Evolutionary conservation across 2,329 filamentous ascomycete genomes (phyloP).

Genomic region (Cyphellophora europaea): DNA sequence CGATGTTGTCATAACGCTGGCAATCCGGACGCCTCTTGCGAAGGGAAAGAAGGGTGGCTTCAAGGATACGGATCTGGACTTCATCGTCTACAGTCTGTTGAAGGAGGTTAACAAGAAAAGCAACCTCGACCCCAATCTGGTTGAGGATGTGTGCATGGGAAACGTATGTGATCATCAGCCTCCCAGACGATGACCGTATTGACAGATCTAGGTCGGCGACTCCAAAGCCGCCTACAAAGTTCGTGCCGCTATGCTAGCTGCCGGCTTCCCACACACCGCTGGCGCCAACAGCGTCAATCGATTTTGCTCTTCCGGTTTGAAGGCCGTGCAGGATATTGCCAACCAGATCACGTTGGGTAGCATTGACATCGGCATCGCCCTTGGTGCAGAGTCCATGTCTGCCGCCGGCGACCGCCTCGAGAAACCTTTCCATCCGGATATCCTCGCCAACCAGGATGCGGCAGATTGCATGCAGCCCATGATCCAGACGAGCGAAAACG

Average conservation of each 20-base stretch:
- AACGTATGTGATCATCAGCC: slow-evolving; percentile 64
- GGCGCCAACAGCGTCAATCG: slow-evolving; percentile 77
- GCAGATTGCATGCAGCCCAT: slow-evolving; percentile 86
- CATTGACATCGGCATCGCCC: slow-evolving; percentile 79
- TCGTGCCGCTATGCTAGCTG: slow-evolving; percentile 78
- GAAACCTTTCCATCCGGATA: slow-evolving; percentile 65
- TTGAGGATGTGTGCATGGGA: slow-evolving; percentile 86
- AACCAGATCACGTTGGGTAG: slow-evolving; percentile 70
- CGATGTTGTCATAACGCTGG: slow-evolving; percentile 92
- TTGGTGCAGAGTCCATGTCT: slow-evolving; percentile 87
- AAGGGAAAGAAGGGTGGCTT: slow-evolving; percentile 89
- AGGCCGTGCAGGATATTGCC: slow-evolving; percentile 90
- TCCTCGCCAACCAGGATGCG: slow-evolving; percentile 68
- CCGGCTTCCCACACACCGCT: slow-evolving; percentile 86
- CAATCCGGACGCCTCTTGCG: slow-evolving; percentile 76
- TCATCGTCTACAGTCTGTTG: slow-evolving; percentile 71
- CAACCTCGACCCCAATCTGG: slow-evolving; percentile 66
- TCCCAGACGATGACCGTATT: too few species aligned
- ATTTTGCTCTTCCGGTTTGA: slow-evolving; percentile 94
- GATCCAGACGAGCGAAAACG: slow-evolving; percentile 97
- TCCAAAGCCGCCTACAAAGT: slow-evolving; percentile 81
- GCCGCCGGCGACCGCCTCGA: slow-evolving; percentile 60
- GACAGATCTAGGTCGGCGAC: slow-evolving; percentile 61
- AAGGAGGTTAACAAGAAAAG: slow-evolving; percentile 65
- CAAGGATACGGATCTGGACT: slow-evolving; percentile 89